Conservation (phyloP, 176 grass and related monocot species). For the Musa troglodytarum region DNA sequence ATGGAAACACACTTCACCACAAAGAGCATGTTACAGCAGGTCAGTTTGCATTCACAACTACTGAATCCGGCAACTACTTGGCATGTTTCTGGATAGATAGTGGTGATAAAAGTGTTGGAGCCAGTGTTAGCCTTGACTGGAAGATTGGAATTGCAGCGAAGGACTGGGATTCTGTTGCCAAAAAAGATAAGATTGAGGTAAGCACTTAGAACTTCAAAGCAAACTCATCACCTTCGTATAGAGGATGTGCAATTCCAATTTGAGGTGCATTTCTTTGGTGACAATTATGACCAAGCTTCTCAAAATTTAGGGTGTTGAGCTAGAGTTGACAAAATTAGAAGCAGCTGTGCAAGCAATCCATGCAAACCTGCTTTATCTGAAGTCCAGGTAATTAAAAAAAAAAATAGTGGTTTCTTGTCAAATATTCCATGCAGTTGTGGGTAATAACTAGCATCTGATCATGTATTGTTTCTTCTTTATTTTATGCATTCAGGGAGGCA, state of each 20-base stretch:
- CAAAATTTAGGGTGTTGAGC: constrained; percentile 58
- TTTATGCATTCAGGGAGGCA: constrained; percentile 39
- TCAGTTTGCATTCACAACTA: constrained; percentile 17
- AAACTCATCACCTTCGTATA: not conserved
- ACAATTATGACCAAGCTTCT: not conserved
- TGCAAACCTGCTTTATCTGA: constrained; percentile 71
- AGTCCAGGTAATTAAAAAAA: constrained; percentile 32
- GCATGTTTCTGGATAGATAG: constrained; percentile 15
- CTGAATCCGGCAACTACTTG: constrained; percentile 13
- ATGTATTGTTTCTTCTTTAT: not conserved
- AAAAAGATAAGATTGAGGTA: constrained; percentile 94
- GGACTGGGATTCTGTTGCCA: constrained; percentile 19
- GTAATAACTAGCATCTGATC: too few relatives aligned
- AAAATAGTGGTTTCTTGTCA: not conserved
- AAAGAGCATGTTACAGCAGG: constrained; percentile 9
- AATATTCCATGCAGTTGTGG: not conserved
- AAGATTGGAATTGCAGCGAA: constrained; percentile 10
- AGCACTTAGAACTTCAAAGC: not conserved
- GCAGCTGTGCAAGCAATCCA: constrained; percentile 65
- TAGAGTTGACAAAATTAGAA: constrained; percentile 81
- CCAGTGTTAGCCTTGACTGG: constrained; percentile 16
- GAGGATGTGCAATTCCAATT: not conserved
- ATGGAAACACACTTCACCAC: constrained; percentile 9
- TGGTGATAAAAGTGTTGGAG: not conserved
- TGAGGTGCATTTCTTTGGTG: not conserved